Conservation (phyloP, 495 filamentous ascomycete genomes). For the Xylaria intraflava region DNA sequence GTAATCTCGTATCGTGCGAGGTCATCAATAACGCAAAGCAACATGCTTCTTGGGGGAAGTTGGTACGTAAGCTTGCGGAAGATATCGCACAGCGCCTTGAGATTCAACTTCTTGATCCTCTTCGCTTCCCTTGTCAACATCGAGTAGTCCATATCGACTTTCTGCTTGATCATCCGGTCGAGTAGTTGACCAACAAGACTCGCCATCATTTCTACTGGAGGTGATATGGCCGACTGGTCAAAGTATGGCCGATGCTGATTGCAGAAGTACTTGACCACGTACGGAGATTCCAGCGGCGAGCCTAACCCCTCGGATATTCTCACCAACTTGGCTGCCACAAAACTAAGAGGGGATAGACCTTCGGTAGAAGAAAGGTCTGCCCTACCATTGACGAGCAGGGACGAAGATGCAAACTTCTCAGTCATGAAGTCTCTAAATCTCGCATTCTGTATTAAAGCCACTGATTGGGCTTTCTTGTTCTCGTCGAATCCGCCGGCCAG, state of each 20-base stretch:
- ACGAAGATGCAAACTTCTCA: neutral
- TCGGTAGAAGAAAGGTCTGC: neutral
- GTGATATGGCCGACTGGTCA: neutral
- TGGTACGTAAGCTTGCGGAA: neutral
- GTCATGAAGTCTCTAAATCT: constrained; percentile 1
- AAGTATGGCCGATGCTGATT: neutral
- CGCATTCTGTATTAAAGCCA: neutral
- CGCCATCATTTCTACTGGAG: neutral
- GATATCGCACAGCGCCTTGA: neutral
- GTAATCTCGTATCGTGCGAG: neutral
- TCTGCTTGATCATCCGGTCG: neutral
- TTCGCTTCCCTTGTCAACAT: neutral
- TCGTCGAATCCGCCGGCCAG: neutral
- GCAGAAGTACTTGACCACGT: constrained; percentile 4
- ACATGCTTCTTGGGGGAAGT: neutral
- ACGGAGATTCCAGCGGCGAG: neutral
- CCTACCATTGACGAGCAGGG: neutral
- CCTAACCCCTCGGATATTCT: neutral
- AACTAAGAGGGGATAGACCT: neutral
- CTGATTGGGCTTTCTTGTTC: neutral
- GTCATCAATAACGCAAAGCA: constrained; percentile 4
- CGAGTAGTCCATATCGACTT: neutral
- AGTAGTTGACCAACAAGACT: constrained; percentile 7
- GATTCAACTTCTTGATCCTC: neutral
- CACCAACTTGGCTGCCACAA: neutral